Base-by-base conservation (phyloP, 2,329 filamentous ascomycete genomes). In the Xenosphaeropsis pyriputrescens region DNA sequence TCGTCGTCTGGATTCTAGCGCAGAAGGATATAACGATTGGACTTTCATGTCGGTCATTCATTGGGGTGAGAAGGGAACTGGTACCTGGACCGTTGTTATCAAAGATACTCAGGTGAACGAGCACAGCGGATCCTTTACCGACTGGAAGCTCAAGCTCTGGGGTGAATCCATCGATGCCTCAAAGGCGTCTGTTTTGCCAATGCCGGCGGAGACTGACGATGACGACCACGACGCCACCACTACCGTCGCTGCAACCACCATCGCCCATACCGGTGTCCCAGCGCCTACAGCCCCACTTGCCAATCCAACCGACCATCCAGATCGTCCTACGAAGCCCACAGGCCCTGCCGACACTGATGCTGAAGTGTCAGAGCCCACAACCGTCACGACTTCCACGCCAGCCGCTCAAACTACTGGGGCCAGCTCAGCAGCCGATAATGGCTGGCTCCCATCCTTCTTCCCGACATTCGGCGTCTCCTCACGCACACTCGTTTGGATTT, bases 1-100 rank as follows among this genome's bases (percentile, higher is more conserved):
- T 2, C 80, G 91, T 45, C 69, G 69, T 42, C 58, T 73, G 16
- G 91, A 98, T 56, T 64, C 69, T 1, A 70, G 69, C 29, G 55
- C 61, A 1, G 59, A 61, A 16, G 91, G 91, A 7, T 98, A 96
- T 56, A 64, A 78, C 29, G 85, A 96, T 60, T 98, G 91, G 91
- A 96, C 89, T 0, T 98, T 98, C 52, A 98, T 98, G 91, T 93
- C 80, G 43, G 91, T 98, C 29, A 88, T 79, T 45, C 91, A 98
- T 57, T 98, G 88, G 83, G 91, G 91, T 35, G 91, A 98, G 59
- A 70, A 71, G 32, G 88, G 86, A 41, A 59, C 88, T 40, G 91
- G 91, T 37, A 88, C 74, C 16, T 98, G 91, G 91, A 93, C 82
- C 0, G 70, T 98, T 30, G 65, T 95, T 36, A 75, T 96, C 51